Evolutionary conservation across 2,329 filamentous ascomycete species (phyloP).

Genomic region (Nigrospora oryzae): DNA sequence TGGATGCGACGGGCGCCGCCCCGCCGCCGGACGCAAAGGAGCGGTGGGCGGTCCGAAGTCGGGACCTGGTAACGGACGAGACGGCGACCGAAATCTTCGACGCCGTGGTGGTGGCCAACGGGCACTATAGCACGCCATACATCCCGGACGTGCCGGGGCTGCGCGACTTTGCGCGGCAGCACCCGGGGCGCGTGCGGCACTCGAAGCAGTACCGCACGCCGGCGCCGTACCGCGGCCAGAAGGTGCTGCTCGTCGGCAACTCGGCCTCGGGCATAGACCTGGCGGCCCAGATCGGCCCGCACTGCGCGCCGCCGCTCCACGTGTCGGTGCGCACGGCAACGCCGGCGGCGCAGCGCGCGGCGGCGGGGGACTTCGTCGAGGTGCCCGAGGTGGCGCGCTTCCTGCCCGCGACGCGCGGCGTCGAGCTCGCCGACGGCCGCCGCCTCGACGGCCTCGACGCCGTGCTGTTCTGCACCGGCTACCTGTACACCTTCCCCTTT

Average conservation of each 20-base stretch:
- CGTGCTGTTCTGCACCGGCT: conserved; percentile 83
- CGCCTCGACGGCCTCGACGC: conserved; percentile 63
- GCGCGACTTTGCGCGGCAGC: conserved; percentile 44
- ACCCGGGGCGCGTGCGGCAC: conserved; percentile 58
- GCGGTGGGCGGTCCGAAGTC: conserved; percentile 54
- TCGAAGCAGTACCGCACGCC: conserved; percentile 73
- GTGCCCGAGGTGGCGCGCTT: conserved; percentile 52
- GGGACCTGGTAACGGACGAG: conserved; percentile 35
- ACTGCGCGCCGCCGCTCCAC: conserved; percentile 54
- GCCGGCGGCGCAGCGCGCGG: conserved; percentile 32
- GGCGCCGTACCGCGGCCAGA: conserved; percentile 53
- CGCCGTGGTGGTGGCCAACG: conserved; percentile 66
- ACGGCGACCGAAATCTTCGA: conserved; percentile 46
- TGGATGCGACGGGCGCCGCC: conserved; percentile 4
- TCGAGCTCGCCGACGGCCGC: conserved; percentile 56
- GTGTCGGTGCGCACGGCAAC: conserved; percentile 49
- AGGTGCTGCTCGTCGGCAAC: conserved; percentile 77
- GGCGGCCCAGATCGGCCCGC: conserved; percentile 60
- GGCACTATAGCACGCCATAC: conserved; percentile 64
- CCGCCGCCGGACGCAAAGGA: background rate
- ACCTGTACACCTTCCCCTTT: conserved; percentile 79
- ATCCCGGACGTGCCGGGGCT: conserved; percentile 57
- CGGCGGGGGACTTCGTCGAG: conserved; percentile 33
- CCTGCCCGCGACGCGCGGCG: conserved; percentile 42
- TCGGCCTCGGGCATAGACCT: conserved; percentile 81